Evolutionary conservation across 305 asterid genomes (phyloP).

Genomic region (Rubia balearica): DNA sequence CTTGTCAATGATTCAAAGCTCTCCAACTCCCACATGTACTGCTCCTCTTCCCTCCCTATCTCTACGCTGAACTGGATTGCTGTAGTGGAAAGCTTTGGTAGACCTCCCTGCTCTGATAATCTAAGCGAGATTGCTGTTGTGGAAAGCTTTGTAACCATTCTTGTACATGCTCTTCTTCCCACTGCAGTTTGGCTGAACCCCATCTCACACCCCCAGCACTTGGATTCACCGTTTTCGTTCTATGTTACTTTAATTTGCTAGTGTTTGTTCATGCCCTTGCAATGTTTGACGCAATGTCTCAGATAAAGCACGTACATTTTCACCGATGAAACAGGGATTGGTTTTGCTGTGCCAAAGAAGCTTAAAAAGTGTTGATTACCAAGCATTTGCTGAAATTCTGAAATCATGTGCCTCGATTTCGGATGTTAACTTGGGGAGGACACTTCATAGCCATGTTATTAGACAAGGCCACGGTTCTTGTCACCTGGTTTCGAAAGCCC

Average conservation of each 20-base stretch:
- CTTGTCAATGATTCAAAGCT: neutral
- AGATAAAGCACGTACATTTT: neutral
- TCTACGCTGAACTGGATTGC: neutral
- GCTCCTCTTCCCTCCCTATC: neutral
- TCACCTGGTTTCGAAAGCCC: slow-evolving; percentile 47
- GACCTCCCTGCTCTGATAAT: no score
- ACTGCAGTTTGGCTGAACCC: neutral
- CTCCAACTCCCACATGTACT: neutral
- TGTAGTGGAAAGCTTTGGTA: neutral
- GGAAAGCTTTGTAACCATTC: no score
- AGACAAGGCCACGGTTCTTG: slow-evolving; percentile 58
- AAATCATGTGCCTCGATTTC: slow-evolving; percentile 54
- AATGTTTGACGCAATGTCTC: slow-evolving; percentile 4
- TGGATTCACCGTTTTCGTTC: slow-evolving; percentile 5
- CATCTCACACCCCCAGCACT: slow-evolving; percentile 10
- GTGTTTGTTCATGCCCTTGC: neutral
- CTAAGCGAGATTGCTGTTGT: no score
- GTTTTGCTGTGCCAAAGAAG: slow-evolving; percentile 30
- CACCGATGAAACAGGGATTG: slow-evolving; percentile 37
- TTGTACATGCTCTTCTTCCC: neutral
- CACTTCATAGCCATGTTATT: slow-evolving; percentile 48
- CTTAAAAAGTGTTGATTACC: slow-evolving; percentile 33
- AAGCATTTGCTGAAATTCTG: slow-evolving; percentile 45
- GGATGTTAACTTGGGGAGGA: slow-evolving; percentile 41
- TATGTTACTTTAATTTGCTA: neutral